Evolutionary conservation across 306 rosid genomes (phyloP).

Genomic region (Alnus glutinosa): DNA sequence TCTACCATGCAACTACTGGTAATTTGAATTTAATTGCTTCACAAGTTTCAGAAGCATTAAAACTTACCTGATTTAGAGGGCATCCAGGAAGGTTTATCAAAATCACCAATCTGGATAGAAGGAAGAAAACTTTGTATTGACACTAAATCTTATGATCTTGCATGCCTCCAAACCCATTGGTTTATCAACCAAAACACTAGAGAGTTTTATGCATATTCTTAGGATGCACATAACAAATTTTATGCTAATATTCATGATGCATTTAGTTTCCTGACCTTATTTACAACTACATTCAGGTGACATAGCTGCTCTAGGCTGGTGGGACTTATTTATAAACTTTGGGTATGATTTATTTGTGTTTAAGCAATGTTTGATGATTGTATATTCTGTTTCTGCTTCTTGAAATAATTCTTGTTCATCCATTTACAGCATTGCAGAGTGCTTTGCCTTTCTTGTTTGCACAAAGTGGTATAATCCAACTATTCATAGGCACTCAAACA

Average conservation of each 20-base stretch:
- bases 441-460: constrained; percentile 95
- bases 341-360: constrained; percentile 50
- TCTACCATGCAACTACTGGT: too few species aligned
- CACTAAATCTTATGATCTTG: too few species aligned
- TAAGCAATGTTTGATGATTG: constrained; percentile 14
- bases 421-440: constrained; percentile 82
- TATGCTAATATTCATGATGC: constrained; percentile 5
- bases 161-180: too few species aligned
- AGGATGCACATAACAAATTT: background rate
- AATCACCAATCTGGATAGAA: too few species aligned
- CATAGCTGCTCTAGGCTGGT: constrained; percentile 90
- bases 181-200: too few species aligned
- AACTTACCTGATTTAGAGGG: too few species aligned
- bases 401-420: constrained; percentile 27
- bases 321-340: constrained; percentile 92
- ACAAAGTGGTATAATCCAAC: constrained; percentile 95
- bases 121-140: too few species aligned
- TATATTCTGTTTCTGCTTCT: constrained; percentile 17
- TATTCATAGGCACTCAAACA: constrained; percentile 65
- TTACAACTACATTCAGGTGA: constrained; percentile 60
- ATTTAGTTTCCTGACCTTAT: constrained; percentile 14
- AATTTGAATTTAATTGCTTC: too few species aligned
- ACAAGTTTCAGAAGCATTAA: too few species aligned
- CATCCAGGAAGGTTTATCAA: too few species aligned
- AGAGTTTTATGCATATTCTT: background rate